Percentiles rank a stretch among this genome's conserved stretches.
phyloP scores from a whole-genome alignment of 2,329 filamentous ascomycete genomes.

The Apiospora sp. region DNA sequence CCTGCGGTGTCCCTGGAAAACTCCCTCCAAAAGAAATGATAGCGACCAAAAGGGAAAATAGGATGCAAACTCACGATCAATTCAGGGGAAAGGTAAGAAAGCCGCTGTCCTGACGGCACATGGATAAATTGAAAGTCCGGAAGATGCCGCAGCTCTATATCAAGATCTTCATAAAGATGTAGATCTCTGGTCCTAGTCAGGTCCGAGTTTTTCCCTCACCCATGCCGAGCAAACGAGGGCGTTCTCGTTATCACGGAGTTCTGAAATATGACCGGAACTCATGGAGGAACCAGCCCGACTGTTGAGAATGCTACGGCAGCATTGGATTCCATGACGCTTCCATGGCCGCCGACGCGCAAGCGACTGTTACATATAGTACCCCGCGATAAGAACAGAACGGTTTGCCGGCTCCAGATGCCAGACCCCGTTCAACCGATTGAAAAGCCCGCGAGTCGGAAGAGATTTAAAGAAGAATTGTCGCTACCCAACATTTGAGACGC shows the following conservation, averaged over 20 bases:
- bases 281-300: not conserved
- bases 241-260: not conserved
- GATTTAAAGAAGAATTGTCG: not conserved
- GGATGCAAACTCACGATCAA: not conserved
- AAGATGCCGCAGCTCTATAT: conserved; percentile 16
- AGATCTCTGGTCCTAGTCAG: not conserved
- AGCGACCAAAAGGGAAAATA: not conserved
- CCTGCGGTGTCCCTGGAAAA: not conserved
- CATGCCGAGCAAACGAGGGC: not conserved
- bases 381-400: not conserved
- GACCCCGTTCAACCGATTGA: not conserved
- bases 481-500: conserved; percentile 17
- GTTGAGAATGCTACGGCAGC: not conserved
- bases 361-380: not conserved
- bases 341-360: not conserved
- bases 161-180: conserved; percentile 1
- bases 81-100: not conserved
- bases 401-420: not conserved
- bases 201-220: conserved; percentile 7
- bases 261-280: not conserved
- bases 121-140: conserved; percentile 17
- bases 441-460: not conserved
- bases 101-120: not conserved
- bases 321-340: not conserved
- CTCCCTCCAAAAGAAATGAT: not conserved